Evolutionary conservation across 345 rosid species (phyloP).

Genomic region (Clarkia xantiana): DNA sequence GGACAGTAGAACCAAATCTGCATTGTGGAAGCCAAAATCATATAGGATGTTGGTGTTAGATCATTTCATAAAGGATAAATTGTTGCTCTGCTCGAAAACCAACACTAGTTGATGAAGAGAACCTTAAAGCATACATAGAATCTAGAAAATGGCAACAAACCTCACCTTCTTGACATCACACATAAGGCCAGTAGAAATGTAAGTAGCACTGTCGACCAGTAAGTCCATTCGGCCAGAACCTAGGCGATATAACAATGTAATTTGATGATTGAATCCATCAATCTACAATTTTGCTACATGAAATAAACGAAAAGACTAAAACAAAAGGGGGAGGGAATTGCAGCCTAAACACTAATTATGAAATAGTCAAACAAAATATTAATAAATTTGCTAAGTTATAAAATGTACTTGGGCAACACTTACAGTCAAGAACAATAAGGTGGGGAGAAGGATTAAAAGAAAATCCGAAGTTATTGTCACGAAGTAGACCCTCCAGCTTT

Average conservation of each 20-base stretch:
- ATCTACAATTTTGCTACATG: no score
- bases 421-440: constrained; percentile 55
- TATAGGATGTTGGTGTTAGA: background rate
- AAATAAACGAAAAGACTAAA: background rate
- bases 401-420: constrained; percentile 34
- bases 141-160: constrained; percentile 7
- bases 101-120: background rate
- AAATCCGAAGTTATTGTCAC: constrained; percentile 40
- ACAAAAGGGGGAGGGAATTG: background rate
- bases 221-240: constrained; percentile 72
- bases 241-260: constrained; percentile 8
- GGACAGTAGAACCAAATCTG: constrained; percentile 27
- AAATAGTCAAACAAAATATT: background rate
- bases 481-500: constrained; percentile 27
- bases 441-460: constrained; percentile 45
- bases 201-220: constrained; percentile 23
- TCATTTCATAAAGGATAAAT: background rate
- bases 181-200: constrained; percentile 17
- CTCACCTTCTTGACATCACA: constrained; percentile 59
- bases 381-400: background rate
- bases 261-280: background rate
- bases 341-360: no score
- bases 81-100: background rate
- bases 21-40: constrained; percentile 5
- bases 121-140: background rate